These are phyloP conservation scores for Pseudonectria buxi DNA, from an alignment of 2,329 filamentous ascomycete species.

Conservation along the genomic window DNA sequence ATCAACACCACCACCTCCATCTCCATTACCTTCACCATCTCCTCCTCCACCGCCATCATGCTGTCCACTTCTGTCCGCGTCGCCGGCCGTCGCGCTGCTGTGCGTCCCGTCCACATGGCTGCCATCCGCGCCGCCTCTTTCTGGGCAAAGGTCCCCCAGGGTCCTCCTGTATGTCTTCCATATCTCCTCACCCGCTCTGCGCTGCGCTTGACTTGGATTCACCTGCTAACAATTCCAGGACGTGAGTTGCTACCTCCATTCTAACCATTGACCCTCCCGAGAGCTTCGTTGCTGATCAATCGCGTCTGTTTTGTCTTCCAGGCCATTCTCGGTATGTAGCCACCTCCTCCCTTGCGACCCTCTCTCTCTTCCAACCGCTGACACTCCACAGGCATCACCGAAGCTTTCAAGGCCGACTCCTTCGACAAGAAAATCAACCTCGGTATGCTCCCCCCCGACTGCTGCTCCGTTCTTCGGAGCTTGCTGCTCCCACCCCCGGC, in stretches of 20 bases:
- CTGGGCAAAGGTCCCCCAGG: conserved; percentile 88
- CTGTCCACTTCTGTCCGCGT: conserved; percentile 46
- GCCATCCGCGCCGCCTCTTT: conserved; percentile 60
- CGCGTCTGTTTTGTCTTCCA: conserved; percentile 27
- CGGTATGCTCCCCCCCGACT: conserved; percentile 44
- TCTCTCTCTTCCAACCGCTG: background rate
- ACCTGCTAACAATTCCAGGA: conserved; percentile 25
- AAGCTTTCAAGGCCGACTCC: conserved; percentile 96
- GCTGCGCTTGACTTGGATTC: background rate
- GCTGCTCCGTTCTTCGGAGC: conserved; percentile 3
- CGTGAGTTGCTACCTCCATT: conserved; percentile 25
- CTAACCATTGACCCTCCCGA: conserved; percentile 4
- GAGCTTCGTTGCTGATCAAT: conserved; percentile 17
- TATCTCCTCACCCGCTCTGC: conserved; percentile 5
- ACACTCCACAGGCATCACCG: conserved; percentile 71
- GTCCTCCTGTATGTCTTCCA: conserved; percentile 78
- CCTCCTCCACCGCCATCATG: conserved; percentile 35
- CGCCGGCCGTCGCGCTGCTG: conserved; percentile 42
- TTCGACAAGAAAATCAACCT: conserved; percentile 97
- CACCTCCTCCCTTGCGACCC: conserved; percentile 15
- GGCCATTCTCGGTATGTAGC: conserved; percentile 67
- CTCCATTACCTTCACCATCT: background rate
- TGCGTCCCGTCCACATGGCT: conserved; percentile 34
- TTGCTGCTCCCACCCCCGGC: conserved; percentile 9
- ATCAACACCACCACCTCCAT: conserved; percentile 2